Percentiles rank a stretch among this genome's conserved stretches.
These are phyloP conservation scores for Xylariales sp. DNA, from an alignment of 2,329 filamentous ascomycete genomes.

Conservation along the genomic window DNA sequence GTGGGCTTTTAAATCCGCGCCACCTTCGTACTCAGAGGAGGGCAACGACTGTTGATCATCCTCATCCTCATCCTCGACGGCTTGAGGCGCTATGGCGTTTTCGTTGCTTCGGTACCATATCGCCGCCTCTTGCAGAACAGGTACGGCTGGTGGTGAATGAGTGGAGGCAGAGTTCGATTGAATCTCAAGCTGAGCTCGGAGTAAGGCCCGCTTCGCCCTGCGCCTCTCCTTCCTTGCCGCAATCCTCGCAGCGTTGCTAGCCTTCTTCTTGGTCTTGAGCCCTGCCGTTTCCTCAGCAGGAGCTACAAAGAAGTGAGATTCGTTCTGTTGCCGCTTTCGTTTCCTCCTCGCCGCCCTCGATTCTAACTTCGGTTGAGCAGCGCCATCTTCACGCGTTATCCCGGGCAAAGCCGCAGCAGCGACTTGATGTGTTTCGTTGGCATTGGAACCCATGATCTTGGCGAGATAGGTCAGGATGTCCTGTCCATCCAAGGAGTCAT, in stretches of 20 bases:
- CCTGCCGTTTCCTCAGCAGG: not conserved
- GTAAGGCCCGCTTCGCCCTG: not conserved
- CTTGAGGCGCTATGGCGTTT: not conserved
- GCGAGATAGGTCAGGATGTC: slow-evolving; percentile 21
- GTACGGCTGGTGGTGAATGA: not conserved
- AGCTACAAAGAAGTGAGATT: slow-evolving; percentile 7
- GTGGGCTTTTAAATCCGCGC: slow-evolving; percentile 22
- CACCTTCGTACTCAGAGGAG: not conserved
- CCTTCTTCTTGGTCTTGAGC: not conserved
- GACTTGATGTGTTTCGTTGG: too few species aligned
- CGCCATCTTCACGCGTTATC: too few species aligned
- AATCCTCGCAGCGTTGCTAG: slow-evolving; percentile 3
- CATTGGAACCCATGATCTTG: slow-evolving; percentile 15
- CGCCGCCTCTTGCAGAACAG: slow-evolving; percentile 4
- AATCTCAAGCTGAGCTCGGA: too few species aligned
- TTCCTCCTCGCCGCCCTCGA: too few species aligned
- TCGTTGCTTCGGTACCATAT: slow-evolving; percentile 8
- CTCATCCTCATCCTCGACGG: too few species aligned
- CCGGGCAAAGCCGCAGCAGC: too few species aligned
- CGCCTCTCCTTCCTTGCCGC: slow-evolving; percentile 7
- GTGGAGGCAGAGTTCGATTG: too few species aligned
- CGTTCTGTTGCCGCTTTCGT: slow-evolving; percentile 1
- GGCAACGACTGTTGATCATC: too few species aligned
- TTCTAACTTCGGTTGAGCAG: too few species aligned
- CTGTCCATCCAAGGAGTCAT: slow-evolving; percentile 19